Evolutionary conservation across 192 early-diverging fungal species (phyloP), one percentile per base, ranked within the genome.

Genomic region (Funneliformis geosporum): DNA sequence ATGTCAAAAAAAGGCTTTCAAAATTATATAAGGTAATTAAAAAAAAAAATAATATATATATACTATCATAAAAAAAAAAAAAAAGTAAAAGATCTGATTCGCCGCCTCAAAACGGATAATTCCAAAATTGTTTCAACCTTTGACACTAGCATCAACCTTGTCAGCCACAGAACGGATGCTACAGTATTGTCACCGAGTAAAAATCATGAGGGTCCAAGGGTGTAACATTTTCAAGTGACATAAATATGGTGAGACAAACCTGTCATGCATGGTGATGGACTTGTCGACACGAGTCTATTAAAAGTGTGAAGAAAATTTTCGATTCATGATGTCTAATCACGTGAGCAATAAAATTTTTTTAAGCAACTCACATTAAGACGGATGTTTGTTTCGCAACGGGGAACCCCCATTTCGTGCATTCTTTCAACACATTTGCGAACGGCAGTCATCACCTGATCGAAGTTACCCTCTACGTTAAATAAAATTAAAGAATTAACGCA

Each of bases 241-340:
- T 33, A 33, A 33, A 33, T 2, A 33, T 0, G 33, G 33, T 33
- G 33, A 11, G 1, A 18, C 50, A 55, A 55, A 71, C 69, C 69
- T 46, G 39, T 71, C 69, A 23, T 12, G 0, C n/a, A 71, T 71
- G 8, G 69, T 46, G 14, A 44, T 14, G 27, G 27, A 12, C 21
- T 71, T 71, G 27, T 71, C 69, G 12, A 40, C 43, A 46, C 69
- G 69, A 71, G 69, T 71, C 69, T 71, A 44, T n/a, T n/a, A 39
- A 18, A 10, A 3, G 43, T 7, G 4, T 21, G n/a, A 71, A 4
- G 3, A 23, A 44, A 10, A 42, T 8, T 44, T 38, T 38, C 43
- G 43, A 69, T 40, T 33, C 33, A 43, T 11, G 4, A 16, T 0
- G 2, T 71, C 21, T 8, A 71, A 23, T 40, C 39, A 71, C 39